These are phyloP conservation scores for Paracorniculantispora psalliotae DNA, from an alignment of 2,329 filamentous ascomycete species.

Conservation along the genomic window DNA sequence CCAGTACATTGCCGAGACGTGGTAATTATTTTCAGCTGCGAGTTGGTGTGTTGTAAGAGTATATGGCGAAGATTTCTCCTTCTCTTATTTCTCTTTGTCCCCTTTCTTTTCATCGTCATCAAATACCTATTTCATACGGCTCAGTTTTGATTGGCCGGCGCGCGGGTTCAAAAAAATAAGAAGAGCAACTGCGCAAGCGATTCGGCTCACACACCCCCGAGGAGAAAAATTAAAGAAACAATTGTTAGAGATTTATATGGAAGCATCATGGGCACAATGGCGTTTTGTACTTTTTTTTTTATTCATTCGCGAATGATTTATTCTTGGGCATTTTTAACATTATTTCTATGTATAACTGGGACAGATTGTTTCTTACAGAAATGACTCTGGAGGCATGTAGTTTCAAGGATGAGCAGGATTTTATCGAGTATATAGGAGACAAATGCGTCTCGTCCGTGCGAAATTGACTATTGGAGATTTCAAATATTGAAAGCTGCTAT, in stretches of 20 bases:
- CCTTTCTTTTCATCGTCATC: not conserved
- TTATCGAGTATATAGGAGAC: not conserved
- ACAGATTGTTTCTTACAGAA: not conserved
- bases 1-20: constrained; percentile 88
- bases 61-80: not conserved
- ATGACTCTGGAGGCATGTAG: not conserved
- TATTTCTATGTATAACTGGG: not conserved
- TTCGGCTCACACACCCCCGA: not conserved
- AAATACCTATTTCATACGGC: not conserved
- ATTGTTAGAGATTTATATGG: not conserved
- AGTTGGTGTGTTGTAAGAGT: constrained; percentile 5
- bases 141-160: not conserved
- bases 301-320: not conserved
- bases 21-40: constrained; percentile 34
- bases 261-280: constrained; percentile 5
- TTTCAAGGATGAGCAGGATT: not conserved
- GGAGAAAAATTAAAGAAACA: not conserved
- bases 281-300: constrained; percentile 1
- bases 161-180: not conserved
- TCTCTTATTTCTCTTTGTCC: not conserved
- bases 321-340: not conserved
- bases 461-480: not conserved
- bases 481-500: too few species aligned
- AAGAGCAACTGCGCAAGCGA: constrained; percentile 12
- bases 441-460: not conserved